Evolutionary conservation across 139 green algal species (phyloP).

Genomic region (Auxenochlorella pyrenoidosa): DNA sequence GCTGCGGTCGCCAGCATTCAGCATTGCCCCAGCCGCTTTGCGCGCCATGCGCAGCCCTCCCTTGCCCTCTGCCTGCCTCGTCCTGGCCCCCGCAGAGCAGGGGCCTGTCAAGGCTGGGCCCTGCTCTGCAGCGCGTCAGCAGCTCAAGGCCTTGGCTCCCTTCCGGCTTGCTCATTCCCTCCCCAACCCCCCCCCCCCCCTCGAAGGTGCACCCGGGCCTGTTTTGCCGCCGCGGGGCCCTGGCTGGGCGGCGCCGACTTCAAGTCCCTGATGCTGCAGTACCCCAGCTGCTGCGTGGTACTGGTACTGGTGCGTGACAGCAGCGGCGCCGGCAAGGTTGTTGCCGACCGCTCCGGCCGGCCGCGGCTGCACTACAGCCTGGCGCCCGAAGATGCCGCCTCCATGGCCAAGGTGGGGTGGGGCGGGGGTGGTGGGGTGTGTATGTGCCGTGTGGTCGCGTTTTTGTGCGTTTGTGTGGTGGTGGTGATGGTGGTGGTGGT

Average conservation of each 20-base stretch:
- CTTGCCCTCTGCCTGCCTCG: not conserved
- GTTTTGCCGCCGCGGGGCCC: constrained; percentile 31
- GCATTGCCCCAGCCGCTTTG: too few species aligned
- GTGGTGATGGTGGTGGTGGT: too few species aligned
- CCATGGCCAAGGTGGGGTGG: constrained; percentile 55
- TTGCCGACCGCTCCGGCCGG: constrained; percentile 42
- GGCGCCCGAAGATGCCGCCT: constrained; percentile 32
- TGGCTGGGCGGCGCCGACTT: constrained; percentile 45
- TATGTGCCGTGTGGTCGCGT: too few species aligned
- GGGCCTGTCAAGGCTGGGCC: not conserved
- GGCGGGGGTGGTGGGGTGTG: too few species aligned
- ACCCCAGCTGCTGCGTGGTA: constrained; percentile 28
- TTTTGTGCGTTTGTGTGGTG: too few species aligned
- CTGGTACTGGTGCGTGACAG: constrained; percentile 63
- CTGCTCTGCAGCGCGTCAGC: not conserved
- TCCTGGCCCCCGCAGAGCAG: not conserved
- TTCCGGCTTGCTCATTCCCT: not conserved
- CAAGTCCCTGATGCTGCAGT: constrained; percentile 41
- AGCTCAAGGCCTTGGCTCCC: too few species aligned
- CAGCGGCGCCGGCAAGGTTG: constrained; percentile 26
- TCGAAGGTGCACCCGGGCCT: constrained; percentile 50
- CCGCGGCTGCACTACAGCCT: constrained; percentile 63
- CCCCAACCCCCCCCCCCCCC: too few species aligned
- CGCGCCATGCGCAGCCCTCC: too few species aligned
- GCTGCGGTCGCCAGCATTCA: too few species aligned